Percentiles rank a stretch among this genome's conserved stretches.
Conservation (phyloP, 441 rosid species). For the Populus hybrid region DNA sequence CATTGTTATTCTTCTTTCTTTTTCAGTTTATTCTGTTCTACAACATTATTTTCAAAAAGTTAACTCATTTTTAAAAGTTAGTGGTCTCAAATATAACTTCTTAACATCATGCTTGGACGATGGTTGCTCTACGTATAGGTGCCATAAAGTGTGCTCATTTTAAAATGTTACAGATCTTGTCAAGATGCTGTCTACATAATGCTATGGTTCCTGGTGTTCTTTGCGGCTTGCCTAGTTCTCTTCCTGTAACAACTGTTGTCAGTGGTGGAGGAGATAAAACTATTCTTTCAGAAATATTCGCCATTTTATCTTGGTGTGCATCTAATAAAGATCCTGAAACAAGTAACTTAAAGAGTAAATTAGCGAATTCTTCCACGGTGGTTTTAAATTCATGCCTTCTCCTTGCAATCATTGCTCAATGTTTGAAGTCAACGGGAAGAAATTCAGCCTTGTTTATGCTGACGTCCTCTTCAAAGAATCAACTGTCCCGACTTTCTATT, state of each 20-base stretch:
- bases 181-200: conserved; percentile 87
- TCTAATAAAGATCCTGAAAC: conserved; percentile 60
- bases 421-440: conserved; percentile 82
- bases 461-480: conserved; percentile 82
- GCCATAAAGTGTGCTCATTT: background rate
- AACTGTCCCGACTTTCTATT: conserved; percentile 73
- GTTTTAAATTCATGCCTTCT: conserved; percentile 66
- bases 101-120: background rate
- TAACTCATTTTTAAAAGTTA: background rate
- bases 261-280: conserved; percentile 98
- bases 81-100: background rate
- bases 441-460: conserved; percentile 84
- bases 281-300: conserved; percentile 74
- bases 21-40: background rate
- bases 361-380: conserved; percentile 50
- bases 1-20: background rate
- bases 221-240: conserved; percentile 91
- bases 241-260: conserved; percentile 74
- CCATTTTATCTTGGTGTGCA: conserved; percentile 56
- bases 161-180: conserved; percentile 60
- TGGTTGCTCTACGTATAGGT: background rate
- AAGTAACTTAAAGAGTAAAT: conserved; percentile 53
- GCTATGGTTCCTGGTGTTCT: conserved; percentile 74
- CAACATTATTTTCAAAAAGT: background rate
- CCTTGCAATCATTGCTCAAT: conserved; percentile 77